Evolutionary conservation across 352 stramenopile genomes (phyloP).

Genomic region (Phytophthora vignae): DNA sequence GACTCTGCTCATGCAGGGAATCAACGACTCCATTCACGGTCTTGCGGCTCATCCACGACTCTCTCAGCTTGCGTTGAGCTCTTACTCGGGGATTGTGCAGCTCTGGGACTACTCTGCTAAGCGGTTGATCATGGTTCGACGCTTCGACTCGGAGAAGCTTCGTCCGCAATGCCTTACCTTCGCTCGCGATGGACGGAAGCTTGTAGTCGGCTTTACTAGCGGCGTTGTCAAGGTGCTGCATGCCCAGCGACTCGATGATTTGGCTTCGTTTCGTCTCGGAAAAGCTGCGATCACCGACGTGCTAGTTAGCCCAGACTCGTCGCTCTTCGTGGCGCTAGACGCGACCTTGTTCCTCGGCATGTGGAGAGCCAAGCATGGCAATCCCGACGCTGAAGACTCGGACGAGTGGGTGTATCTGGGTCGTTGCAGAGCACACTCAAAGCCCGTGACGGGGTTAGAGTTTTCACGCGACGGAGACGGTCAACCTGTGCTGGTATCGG

Average conservation of each 20-base stretch:
- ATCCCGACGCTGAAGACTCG: slow-evolving; percentile 12
- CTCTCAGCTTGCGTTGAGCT: slow-evolving; percentile 81
- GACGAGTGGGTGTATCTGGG: slow-evolving; percentile 89
- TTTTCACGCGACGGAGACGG: slow-evolving; percentile 84
- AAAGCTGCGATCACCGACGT: slow-evolving; percentile 85
- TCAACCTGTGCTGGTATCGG: slow-evolving; percentile 82
- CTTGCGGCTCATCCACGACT: slow-evolving; percentile 82
- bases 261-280: slow-evolving; percentile 68
- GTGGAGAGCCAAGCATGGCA: slow-evolving; percentile 66
- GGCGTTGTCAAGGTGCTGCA: slow-evolving; percentile 89
- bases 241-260: slow-evolving; percentile 77
- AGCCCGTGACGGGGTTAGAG: slow-evolving; percentile 89
- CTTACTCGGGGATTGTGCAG: slow-evolving; percentile 86
- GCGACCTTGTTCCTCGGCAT: slow-evolving; percentile 77
- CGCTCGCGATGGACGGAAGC: slow-evolving; percentile 70
- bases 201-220: slow-evolving; percentile 90
- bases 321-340: slow-evolving; percentile 85
- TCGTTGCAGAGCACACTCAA: slow-evolving; percentile 75
- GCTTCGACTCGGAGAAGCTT: slow-evolving; percentile 69
- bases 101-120: slow-evolving; percentile 92
- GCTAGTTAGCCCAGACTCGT: slow-evolving; percentile 73
- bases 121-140: slow-evolving; percentile 84
- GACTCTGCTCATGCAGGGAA: slow-evolving; percentile 92
- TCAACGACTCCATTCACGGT: slow-evolving; percentile 87
- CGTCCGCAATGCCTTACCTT: slow-evolving; percentile 87